Percentiles rank a stretch among this genome's conserved stretches.
These are phyloP conservation scores for Microstroma glucosiphilum DNA, from an alignment of 1,284 basidiomycete species.

Conservation along the genomic window DNA sequence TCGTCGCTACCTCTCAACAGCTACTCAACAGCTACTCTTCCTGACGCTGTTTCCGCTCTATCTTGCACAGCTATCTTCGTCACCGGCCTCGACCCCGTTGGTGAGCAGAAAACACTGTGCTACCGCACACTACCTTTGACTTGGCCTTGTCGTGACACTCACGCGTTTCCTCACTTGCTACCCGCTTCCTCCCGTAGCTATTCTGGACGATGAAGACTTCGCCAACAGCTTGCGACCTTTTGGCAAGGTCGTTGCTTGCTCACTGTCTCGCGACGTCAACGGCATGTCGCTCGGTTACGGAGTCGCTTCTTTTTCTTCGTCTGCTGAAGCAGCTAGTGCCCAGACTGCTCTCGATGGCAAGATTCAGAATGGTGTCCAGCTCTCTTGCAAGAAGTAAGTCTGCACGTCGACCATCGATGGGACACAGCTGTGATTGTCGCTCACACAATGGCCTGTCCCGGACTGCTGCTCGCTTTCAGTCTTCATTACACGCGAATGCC, in stretches of 20 bases:
- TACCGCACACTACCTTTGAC: too few species aligned
- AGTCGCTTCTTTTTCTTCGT: slow-evolving; percentile 17
- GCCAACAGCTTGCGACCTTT: slow-evolving; percentile 7
- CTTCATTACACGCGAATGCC: slow-evolving; percentile 1
- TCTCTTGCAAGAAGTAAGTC: slow-evolving; percentile 10
- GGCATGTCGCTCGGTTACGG: slow-evolving; percentile 23
- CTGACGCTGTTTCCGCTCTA: too few species aligned
- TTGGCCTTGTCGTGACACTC: not conserved
- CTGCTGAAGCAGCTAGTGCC: slow-evolving; percentile 15
- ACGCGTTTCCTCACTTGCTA: slow-evolving; percentile 3
- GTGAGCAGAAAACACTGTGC: not conserved
- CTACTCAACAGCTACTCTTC: too few species aligned
- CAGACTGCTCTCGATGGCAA: slow-evolving; percentile 18
- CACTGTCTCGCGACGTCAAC: slow-evolving; percentile 17
- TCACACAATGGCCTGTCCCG: too few species aligned
- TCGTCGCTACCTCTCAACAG: too few species aligned
- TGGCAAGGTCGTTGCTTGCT: slow-evolving; percentile 16
- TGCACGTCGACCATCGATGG: not conserved
- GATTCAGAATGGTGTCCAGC: slow-evolving; percentile 18
- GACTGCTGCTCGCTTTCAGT: not conserved
- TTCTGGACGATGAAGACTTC: slow-evolving; percentile 25
- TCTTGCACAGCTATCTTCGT: slow-evolving; percentile 7
- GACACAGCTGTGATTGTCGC: too few species aligned
- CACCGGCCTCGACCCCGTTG: not conserved
- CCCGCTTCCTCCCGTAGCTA: slow-evolving; percentile 19